Percentiles rank a stretch among this genome's conserved stretches.
These are phyloP conservation scores for Orbilia quercus DNA, from an alignment of 2,329 filamentous ascomycete species.

Conservation along the genomic window DNA sequence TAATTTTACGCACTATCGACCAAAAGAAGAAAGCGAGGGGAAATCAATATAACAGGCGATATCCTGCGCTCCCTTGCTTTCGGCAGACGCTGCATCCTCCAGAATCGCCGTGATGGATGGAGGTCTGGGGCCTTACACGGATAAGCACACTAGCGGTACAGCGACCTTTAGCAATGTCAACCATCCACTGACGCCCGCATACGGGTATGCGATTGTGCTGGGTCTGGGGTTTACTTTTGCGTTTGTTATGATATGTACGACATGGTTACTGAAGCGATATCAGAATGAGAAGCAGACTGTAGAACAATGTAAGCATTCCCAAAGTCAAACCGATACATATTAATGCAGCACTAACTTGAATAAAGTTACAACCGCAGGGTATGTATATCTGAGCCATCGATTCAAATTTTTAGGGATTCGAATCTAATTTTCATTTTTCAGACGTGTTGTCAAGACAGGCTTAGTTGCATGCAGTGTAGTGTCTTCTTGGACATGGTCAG, in stretches of 20 bases:
- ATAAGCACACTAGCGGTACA: constrained; percentile 32
- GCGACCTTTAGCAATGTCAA: constrained; percentile 34
- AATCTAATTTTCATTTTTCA: background rate
- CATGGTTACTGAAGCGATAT: constrained; percentile 75
- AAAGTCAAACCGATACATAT: background rate
- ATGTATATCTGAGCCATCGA: background rate
- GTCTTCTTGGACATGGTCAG: constrained; percentile 92
- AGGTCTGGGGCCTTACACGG: constrained; percentile 14
- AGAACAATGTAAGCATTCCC: constrained; percentile 73
- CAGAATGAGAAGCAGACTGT: constrained; percentile 85
- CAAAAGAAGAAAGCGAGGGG: too few species aligned
- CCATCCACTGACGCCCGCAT: constrained; percentile 67
- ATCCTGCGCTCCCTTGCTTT: background rate
- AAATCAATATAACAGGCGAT: background rate
- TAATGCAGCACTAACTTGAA: background rate
- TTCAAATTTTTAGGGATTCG: constrained; percentile 65
- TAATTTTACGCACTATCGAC: too few species aligned
- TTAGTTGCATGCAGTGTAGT: constrained; percentile 90
- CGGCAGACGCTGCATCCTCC: background rate
- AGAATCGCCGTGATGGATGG: constrained; percentile 10
- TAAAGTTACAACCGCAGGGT: constrained; percentile 43
- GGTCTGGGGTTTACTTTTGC: constrained; percentile 80
- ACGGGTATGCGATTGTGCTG: constrained; percentile 81
- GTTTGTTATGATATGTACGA: constrained; percentile 79
- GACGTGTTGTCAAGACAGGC: constrained; percentile 84